These are phyloP conservation scores for Coemansia sp. DNA, from an alignment of 192 early-diverging fungal species.

Conservation along the genomic window DNA sequence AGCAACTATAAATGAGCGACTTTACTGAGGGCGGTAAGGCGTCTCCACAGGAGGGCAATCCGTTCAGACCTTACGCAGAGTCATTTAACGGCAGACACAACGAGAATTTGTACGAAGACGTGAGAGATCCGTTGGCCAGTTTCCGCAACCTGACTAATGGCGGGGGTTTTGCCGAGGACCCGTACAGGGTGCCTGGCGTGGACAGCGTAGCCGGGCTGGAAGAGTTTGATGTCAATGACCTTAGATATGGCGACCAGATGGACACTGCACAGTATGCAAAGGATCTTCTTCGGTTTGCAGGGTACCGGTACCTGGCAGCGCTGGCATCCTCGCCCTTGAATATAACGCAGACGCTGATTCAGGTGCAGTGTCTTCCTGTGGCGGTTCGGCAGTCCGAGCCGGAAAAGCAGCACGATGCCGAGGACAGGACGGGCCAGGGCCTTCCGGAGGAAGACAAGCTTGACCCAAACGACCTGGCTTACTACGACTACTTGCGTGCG, in stretches of 20 bases:
- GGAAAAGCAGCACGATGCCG: background rate
- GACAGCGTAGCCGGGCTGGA: constrained; percentile 6
- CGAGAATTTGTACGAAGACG: constrained; percentile 28
- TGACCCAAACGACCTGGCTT: constrained; percentile 51
- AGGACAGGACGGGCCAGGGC: constrained; percentile 2
- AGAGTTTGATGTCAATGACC: constrained; percentile 20
- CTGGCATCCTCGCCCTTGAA: constrained; percentile 66
- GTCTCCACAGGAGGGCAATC: constrained; percentile 12
- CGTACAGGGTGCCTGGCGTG: constrained; percentile 14
- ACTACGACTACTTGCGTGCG: constrained; percentile 55
- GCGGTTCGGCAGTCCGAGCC: constrained; percentile 11
- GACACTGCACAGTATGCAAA: constrained; percentile 54
- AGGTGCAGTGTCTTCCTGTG: constrained; percentile 70
- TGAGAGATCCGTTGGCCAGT: constrained; percentile 37
- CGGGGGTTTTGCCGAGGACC: background rate
- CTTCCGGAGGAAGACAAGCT: constrained; percentile 17
- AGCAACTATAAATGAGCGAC: constrained; percentile 26
- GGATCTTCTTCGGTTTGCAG: constrained; percentile 64
- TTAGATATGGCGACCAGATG: constrained; percentile 24
- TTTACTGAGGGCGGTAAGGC: constrained; percentile 20
- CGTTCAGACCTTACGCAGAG: constrained; percentile 50
- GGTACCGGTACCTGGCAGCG: constrained; percentile 63
- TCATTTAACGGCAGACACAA: constrained; percentile 10
- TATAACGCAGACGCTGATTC: constrained; percentile 67
- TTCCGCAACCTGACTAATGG: constrained; percentile 19